These are phyloP conservation scores for Colletotrichum eleusines DNA, from an alignment of 2,329 filamentous ascomycete genomes.

Conservation along the genomic window DNA sequence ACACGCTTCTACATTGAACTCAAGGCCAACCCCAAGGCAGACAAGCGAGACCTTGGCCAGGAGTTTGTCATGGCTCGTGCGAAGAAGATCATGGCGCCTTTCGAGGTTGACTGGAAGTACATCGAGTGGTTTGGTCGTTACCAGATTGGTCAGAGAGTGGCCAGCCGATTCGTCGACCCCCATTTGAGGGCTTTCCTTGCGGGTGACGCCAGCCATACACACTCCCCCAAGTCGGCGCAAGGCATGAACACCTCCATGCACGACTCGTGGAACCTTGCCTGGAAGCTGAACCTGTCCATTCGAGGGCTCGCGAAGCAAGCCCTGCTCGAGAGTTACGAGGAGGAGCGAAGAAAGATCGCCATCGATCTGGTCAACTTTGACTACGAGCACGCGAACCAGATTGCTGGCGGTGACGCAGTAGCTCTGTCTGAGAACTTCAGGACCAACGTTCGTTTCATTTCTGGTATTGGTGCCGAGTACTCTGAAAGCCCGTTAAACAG, in stretches of 20 bases:
- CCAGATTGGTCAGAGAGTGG: conserved; percentile 77
- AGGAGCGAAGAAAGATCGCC: conserved; percentile 72
- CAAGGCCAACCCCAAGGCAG: conserved; percentile 58
- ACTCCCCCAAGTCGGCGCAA: conserved; percentile 79
- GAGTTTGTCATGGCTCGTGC: conserved; percentile 79
- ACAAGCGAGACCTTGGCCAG: conserved; percentile 62
- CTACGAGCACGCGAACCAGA: conserved; percentile 68
- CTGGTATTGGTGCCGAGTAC: conserved; percentile 76
- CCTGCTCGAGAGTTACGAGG: conserved; percentile 71
- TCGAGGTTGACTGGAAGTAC: conserved; percentile 68
- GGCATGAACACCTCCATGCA: conserved; percentile 73
- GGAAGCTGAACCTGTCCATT: conserved; percentile 65
- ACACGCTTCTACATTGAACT: conserved; percentile 73
- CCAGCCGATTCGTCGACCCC: conserved; percentile 75
- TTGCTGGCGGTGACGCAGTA: conserved; percentile 71
- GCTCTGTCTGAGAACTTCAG: conserved; percentile 77
- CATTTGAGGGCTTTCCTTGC: conserved; percentile 74
- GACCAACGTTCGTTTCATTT: conserved; percentile 79
- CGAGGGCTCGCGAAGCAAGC: conserved; percentile 66
- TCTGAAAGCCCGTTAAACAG: conserved; percentile 64
- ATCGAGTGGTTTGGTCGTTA: conserved; percentile 81
- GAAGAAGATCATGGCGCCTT: conserved; percentile 70
- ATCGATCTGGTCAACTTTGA: conserved; percentile 71
- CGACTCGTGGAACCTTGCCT: conserved; percentile 72
- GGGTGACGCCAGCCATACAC: conserved; percentile 78